Evolutionary conservation across 2,329 filamentous ascomycete species (phyloP), one percentile per base, ranked within the genome.

Genomic region (Penicillium sp.): DNA sequence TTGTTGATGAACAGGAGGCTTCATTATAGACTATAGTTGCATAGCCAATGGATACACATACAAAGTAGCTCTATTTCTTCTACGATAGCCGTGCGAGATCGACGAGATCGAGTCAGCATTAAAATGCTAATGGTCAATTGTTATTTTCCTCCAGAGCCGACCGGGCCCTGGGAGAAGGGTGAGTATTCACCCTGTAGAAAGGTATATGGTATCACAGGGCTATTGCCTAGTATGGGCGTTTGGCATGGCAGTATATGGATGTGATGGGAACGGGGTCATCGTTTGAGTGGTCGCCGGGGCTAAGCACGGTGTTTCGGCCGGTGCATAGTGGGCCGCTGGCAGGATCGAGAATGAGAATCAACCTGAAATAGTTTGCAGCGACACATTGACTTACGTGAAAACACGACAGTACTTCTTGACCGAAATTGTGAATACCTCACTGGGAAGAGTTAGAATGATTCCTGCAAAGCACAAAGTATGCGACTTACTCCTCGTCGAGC

Each of bases 1-100:
- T 86, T 16, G 72, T 83, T 5, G 82, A 85, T 60, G 74, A 80
- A 30, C 64, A 72, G 2, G 64, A 69, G 2, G 57, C 54, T 6
- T 62, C 60, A 3, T 30, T 60, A 36, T 55, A 54, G 42, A 55
- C 18, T 39, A 24, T 3, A 33, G 30, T 22, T 20, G 31, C 18
- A 16, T 11, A 3, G 25, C n/a, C 13, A 25, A 24, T 9, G 20
- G 9, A 16, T 16, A 41, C 39, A 16, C 22, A n/a, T 41, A 16
- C 18, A 20, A 38, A 38, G 5, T 38, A 20, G 16, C 35, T 20
- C 20, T 4, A 3, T 20, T 18, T 18, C 18, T 16, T 22, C 5
- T 38, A 38, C 35, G 9, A 20, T 9, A 18, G 0, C 8, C 11
- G 16, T 13, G 18, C 9, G 9, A 20, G 2, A 11, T 2, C 4